Evolutionary conservation across 176 grass and related monocot species (phyloP).

Genomic region (Eragrostis curvula): DNA sequence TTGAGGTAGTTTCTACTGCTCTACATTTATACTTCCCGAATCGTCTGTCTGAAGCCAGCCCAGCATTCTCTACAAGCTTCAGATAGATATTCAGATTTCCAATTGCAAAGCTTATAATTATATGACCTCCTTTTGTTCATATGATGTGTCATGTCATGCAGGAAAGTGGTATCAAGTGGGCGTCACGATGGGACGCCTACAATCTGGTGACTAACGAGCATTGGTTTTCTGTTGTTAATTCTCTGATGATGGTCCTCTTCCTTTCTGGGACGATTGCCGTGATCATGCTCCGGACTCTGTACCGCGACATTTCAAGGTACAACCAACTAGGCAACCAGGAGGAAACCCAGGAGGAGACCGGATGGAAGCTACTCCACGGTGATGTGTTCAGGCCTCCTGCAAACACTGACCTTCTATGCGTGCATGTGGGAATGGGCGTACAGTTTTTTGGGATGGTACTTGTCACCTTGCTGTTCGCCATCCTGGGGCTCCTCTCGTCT

Average conservation of each 20-base stretch:
- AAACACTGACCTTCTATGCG: conserved; percentile 64
- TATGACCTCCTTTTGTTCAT: neutral
- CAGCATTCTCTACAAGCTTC: neutral
- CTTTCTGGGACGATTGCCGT: conserved; percentile 85
- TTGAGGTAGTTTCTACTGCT: conserved; percentile 53
- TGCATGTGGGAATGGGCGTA: conserved; percentile 74
- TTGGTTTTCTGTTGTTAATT: conserved; percentile 90
- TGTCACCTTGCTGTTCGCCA: conserved; percentile 74
- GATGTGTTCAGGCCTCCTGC: conserved; percentile 87
- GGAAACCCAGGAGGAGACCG: conserved; percentile 85
- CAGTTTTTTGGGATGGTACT: conserved; percentile 92
- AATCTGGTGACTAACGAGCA: conserved; percentile 83
- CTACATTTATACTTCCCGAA: neutral
- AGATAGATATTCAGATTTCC: conserved; percentile 23
- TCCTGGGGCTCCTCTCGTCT: conserved; percentile 80
- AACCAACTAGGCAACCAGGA: conserved; percentile 91
- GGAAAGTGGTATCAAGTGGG: conserved; percentile 86
- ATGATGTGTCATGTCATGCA: conserved; percentile 34
- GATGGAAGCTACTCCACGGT: conserved; percentile 96
- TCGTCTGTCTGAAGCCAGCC: neutral
- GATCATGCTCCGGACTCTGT: conserved; percentile 92
- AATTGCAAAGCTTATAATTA: neutral
- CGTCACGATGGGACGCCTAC: conserved; percentile 87
- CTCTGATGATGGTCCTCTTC: conserved; percentile 88
- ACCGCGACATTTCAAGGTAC: conserved; percentile 80